Conservation (phyloP, 129 eudicot species). For the Pseudognaphalium luteoalbum region DNA sequence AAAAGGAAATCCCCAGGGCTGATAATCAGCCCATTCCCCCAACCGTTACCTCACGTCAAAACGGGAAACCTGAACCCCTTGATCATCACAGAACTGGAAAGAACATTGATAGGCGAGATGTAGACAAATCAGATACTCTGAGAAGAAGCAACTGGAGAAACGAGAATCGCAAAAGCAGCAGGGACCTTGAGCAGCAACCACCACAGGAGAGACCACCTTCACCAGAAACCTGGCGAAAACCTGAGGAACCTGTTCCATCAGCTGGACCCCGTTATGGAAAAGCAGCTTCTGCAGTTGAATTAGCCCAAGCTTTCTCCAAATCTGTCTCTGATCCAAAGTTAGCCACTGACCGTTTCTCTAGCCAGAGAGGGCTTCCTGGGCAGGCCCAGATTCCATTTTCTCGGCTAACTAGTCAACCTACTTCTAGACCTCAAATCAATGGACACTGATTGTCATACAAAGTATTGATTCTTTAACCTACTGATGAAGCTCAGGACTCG, state of each 20-base stretch:
- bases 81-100: slow-evolving; percentile 54
- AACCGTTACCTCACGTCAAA: slow-evolving; percentile 39
- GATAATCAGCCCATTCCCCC: slow-evolving; percentile 41
- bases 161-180: slow-evolving; percentile 59
- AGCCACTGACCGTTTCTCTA: slow-evolving; percentile 51
- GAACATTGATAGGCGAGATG: slow-evolving; percentile 49
- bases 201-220: slow-evolving; percentile 79
- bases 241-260: slow-evolving; percentile 52
- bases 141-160: slow-evolving; percentile 76
- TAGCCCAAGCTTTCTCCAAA: slow-evolving; percentile 83
- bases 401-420: slow-evolving; percentile 58
- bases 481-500: slow-evolving; percentile 7
- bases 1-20: slow-evolving; percentile 43
- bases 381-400: slow-evolving; percentile 80
- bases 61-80: slow-evolving; percentile 49
- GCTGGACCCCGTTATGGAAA: slow-evolving; percentile 66
- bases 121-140: slow-evolving; percentile 57
- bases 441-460: slow-evolving; percentile 52
- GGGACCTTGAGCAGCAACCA: slow-evolving; percentile 51
- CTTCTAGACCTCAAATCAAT: slow-evolving; percentile 72
- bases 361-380: slow-evolving; percentile 59
- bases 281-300: slow-evolving; percentile 89
- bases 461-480: neutral
- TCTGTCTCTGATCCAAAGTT: slow-evolving; percentile 67
- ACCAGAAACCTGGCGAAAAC: slow-evolving; percentile 98